Conservation (phyloP, 805 yeast species). For the Zygotorulaspora sp. region DNA sequence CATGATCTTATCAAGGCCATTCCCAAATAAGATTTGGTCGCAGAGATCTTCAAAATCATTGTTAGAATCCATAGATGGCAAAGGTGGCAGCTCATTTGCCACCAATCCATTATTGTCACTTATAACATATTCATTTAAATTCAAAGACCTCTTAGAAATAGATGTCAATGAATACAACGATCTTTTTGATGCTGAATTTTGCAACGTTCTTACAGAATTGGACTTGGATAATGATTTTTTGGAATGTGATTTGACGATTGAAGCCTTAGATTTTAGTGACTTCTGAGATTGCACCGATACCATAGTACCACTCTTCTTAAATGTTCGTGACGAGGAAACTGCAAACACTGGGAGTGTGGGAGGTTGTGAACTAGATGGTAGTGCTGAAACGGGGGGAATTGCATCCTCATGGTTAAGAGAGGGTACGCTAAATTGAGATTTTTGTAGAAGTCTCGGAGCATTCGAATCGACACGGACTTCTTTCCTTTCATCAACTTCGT, state of each 20-base stretch:
- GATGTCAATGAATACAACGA: conserved; percentile 34
- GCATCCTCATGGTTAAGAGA: conserved; percentile 15
- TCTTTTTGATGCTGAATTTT: conserved; percentile 31
- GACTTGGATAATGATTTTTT: conserved; percentile 16
- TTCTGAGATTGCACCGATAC: conserved; percentile 20
- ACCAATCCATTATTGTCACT: conserved; percentile 10
- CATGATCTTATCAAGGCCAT: conserved; percentile 24
- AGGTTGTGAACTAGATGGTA: conserved; percentile 15
- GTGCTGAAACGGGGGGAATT: conserved; percentile 8
- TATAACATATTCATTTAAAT: conserved; percentile 30
- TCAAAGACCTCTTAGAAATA: conserved; percentile 35
- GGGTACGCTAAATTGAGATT: conserved; percentile 32
- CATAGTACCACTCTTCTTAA: conserved; percentile 23
- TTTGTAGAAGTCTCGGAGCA: conserved; percentile 30
- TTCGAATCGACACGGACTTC: conserved; percentile 9
- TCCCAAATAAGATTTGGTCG: conserved; percentile 31
- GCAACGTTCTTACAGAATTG: conserved; percentile 21
- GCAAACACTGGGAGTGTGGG: conserved; percentile 24
- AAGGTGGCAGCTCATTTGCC: conserved; percentile 16
- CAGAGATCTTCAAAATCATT: conserved; percentile 32
- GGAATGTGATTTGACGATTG: conserved; percentile 17
- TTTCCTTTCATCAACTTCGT: not conserved
- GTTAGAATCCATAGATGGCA: conserved; percentile 20
- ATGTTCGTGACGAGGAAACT: conserved; percentile 29
- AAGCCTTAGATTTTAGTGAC: conserved; percentile 11